Conservation (phyloP, 805 yeast genomes). For the Phaffomyces opuntiae region DNA sequence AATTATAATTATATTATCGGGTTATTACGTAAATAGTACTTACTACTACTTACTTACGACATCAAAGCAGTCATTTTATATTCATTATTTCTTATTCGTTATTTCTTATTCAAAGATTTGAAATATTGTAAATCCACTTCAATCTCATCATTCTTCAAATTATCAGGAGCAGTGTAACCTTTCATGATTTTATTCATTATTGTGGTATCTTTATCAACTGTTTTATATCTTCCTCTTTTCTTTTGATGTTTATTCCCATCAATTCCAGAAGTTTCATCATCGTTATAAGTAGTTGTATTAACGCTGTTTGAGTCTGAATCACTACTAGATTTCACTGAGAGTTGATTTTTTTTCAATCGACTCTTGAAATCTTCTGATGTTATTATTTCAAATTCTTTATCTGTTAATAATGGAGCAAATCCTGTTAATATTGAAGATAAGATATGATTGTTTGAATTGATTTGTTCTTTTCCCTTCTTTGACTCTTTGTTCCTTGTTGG, state of each 20-base stretch:
- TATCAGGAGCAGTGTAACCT: slow-evolving; percentile 24
- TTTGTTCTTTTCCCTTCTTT: not conserved
- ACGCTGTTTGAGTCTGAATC: not conserved
- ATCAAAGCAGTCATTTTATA: too few relatives aligned
- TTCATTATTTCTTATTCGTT: not conserved
- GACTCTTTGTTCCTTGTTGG: not conserved
- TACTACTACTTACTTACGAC: too few relatives aligned
- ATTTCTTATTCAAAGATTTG: not conserved
- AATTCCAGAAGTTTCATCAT: not conserved
- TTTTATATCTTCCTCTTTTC: slow-evolving; percentile 4
- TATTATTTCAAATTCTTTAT: slow-evolving; percentile 26
- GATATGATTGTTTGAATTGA: slow-evolving; percentile 2
- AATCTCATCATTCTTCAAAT: slow-evolving; percentile 21
- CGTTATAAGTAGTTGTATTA: not conserved
- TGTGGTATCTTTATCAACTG: slow-evolving; percentile 9
- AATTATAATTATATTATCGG: too few relatives aligned
- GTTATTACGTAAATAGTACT: too few relatives aligned
- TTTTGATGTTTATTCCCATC: not conserved
- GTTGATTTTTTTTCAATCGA: slow-evolving; percentile 2
- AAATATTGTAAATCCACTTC: slow-evolving; percentile 22
- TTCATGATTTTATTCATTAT: slow-evolving; percentile 20
- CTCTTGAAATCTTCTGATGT: slow-evolving; percentile 20
- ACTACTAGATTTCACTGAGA: too few relatives aligned
- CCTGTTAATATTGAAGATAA: slow-evolving; percentile 23
- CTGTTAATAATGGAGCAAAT: slow-evolving; percentile 25